Conservation (phyloP, 2,329 filamentous ascomycete species). For the Botrytis fragariae region DNA sequence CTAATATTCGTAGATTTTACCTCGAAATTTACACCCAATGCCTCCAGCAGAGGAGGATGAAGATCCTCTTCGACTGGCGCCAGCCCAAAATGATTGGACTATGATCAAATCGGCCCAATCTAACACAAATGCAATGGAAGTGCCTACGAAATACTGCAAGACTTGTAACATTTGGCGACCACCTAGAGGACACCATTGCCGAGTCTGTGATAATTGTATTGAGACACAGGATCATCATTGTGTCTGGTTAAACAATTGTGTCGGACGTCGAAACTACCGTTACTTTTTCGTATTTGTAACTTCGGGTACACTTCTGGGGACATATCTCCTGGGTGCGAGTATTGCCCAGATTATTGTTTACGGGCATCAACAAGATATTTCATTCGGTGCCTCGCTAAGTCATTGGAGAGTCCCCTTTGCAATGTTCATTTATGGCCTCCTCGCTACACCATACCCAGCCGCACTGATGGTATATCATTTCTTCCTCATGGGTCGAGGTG, state of each 20-base stretch:
- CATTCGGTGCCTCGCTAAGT: slow-evolving; percentile 66
- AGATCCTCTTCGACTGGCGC: slow-evolving; percentile 77
- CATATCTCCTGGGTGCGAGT: slow-evolving; percentile 74
- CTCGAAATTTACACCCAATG: slow-evolving; percentile 86
- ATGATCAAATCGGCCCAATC: slow-evolving; percentile 78
- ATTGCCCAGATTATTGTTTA: slow-evolving; percentile 80
- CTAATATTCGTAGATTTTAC: slow-evolving; percentile 68
- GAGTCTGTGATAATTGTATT: slow-evolving; percentile 93
- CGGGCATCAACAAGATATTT: slow-evolving; percentile 58
- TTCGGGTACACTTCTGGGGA: slow-evolving; percentile 69
- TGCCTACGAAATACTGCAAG: slow-evolving; percentile 96
- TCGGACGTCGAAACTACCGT: slow-evolving; percentile 94
- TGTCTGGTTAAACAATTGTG: slow-evolving; percentile 98
- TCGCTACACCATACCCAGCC: slow-evolving; percentile 76
- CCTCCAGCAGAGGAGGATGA: slow-evolving; percentile 72
- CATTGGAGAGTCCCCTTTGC: slow-evolving; percentile 80
- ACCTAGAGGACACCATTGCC: slow-evolving; percentile 91
- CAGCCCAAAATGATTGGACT: slow-evolving; percentile 89
- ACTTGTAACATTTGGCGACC: slow-evolving; percentile 98
- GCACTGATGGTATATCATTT: slow-evolving; percentile 86
- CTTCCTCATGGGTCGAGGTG: slow-evolving; percentile 84
- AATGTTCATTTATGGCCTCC: slow-evolving; percentile 77
- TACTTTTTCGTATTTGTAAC: slow-evolving; percentile 94
- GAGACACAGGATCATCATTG: slow-evolving; percentile 98
- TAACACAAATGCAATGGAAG: slow-evolving; percentile 85